A percentile compares a stretch with the other conserved stretches of the same genome.
Conservation (phyloP, 768 basidiomycete species). For the Boletus bicolor region DNA sequence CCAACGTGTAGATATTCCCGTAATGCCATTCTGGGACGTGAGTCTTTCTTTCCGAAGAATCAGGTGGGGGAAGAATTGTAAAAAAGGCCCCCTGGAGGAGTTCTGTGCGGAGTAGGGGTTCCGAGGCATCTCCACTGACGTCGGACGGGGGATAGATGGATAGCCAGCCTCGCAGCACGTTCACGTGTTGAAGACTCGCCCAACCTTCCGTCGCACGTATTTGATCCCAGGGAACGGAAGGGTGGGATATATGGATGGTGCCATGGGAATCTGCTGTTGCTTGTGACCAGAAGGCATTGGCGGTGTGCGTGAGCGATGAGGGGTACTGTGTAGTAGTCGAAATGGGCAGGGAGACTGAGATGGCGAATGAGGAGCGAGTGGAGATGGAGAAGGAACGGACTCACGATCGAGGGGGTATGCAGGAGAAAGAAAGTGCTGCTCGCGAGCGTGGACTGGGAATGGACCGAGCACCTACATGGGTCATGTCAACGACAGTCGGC, state of each 20-base stretch:
- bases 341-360: conserved; percentile 12
- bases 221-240: conserved; percentile 59
- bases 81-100: conserved; percentile 77
- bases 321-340: conserved; percentile 41
- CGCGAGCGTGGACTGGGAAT: conserved; percentile 80
- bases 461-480: conserved; percentile 68
- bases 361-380: background rate
- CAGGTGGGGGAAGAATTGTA: conserved; percentile 51
- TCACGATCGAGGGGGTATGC: conserved; percentile 68
- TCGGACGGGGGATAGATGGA: conserved; percentile 49
- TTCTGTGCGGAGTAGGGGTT: conserved; percentile 54
- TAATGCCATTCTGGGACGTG: conserved; percentile 59
- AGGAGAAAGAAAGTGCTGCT: conserved; percentile 80
- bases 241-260: conserved; percentile 59
- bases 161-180: conserved; percentile 62
- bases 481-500: background rate
- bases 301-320: conserved; percentile 43
- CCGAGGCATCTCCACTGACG: background rate
- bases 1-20: conserved; percentile 83
- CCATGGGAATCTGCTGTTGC: conserved; percentile 42
- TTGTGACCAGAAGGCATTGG: conserved; percentile 57
- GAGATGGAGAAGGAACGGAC: conserved; percentile 11
- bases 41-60: conserved; percentile 26
- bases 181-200: conserved; percentile 82
- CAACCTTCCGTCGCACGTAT: conserved; percentile 80